These are phyloP conservation scores for Teunomyces cretensis DNA, from an alignment of 805 yeast genomes.

Conservation along the genomic window DNA sequence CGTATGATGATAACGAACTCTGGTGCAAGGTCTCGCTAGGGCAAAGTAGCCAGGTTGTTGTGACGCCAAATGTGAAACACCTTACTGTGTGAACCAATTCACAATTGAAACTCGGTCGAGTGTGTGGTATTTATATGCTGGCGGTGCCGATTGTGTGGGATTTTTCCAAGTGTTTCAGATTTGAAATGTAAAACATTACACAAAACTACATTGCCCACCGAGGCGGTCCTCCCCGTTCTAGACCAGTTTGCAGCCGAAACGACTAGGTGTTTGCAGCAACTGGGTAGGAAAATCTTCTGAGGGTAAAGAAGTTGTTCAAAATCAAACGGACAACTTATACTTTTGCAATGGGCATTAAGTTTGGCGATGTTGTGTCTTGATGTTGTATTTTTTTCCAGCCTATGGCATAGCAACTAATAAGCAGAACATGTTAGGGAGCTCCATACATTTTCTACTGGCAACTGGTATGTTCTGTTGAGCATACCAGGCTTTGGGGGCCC, in stretches of 20 bases:
- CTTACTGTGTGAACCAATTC: slow-evolving; percentile 5
- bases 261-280: slow-evolving; percentile 1
- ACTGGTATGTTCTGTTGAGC: not conserved
- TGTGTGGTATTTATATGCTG: slow-evolving; percentile 7
- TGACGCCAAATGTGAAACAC: not conserved
- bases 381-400: too few relatives aligned
- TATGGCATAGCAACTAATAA: not conserved
- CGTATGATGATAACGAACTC: not conserved
- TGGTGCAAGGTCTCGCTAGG: not conserved
- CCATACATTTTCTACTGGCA: too few relatives aligned
- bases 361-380: too few relatives aligned
- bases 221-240: slow-evolving; percentile 3
- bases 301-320: not conserved
- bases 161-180: slow-evolving; percentile 11
- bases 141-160: slow-evolving; percentile 8
- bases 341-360: too few relatives aligned
- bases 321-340: too few relatives aligned
- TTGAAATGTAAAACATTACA: slow-evolving; percentile 16
- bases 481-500: too few relatives aligned
- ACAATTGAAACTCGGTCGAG: slow-evolving; percentile 9
- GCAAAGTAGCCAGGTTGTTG: not conserved
- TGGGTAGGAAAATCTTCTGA: too few relatives aligned
- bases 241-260: slow-evolving; percentile 3
- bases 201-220: slow-evolving; percentile 6
- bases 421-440: not conserved